Evolutionary conservation across 257 asterid genomes (phyloP).

Genomic region (Gardenia jasminoides): DNA sequence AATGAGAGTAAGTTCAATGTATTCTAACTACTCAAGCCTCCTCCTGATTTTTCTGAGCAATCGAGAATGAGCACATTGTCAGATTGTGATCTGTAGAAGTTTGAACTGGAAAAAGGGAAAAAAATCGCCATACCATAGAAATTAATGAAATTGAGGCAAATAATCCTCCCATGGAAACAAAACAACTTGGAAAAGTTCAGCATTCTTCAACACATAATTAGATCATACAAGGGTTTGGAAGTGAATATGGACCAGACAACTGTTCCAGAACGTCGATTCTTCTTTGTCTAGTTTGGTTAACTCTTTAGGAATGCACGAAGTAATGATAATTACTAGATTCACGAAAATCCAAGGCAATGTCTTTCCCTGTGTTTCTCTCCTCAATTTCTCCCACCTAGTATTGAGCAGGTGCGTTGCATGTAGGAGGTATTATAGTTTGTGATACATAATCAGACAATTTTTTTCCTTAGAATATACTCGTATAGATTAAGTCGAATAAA

Average conservation of each 20-base stretch:
- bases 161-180: not conserved
- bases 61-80: not conserved
- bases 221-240: not conserved
- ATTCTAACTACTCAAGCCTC: not conserved
- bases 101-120: not conserved
- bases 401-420: too few relatives aligned
- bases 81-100: not conserved
- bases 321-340: not conserved
- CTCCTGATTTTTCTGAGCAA: not conserved
- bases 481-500: not conserved
- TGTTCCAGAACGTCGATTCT: not conserved
- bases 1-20: slow-evolving; percentile 24
- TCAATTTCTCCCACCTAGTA: not conserved
- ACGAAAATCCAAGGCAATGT: not conserved
- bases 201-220: not conserved
- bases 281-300: not conserved
- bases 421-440: too few relatives aligned
- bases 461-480: too few relatives aligned
- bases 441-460: too few relatives aligned
- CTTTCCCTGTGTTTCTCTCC: not conserved
- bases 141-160: not conserved
- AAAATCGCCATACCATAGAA: not conserved
- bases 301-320: not conserved
- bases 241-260: not conserved
- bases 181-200: not conserved